These are phyloP conservation scores for Lasiosphaeria hispida DNA, from an alignment of 495 filamentous ascomycete species.

Conservation along the genomic window DNA sequence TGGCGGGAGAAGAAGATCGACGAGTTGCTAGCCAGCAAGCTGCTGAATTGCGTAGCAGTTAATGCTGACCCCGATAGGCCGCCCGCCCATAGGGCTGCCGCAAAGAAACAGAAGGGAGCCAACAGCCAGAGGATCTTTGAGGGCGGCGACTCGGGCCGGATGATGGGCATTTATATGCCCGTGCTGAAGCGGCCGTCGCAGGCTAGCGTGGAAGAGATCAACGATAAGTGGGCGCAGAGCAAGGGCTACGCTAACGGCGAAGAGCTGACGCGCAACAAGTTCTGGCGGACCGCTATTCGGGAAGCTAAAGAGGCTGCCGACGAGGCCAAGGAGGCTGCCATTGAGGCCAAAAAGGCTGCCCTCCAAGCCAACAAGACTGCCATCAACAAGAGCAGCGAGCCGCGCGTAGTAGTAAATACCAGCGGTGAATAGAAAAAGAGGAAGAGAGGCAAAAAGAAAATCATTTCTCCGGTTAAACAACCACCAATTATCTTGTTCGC, in stretches of 20 bases:
- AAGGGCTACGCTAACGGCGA: conserved; percentile 57
- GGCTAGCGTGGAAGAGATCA: conserved; percentile 66
- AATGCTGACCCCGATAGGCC: conserved; percentile 43
- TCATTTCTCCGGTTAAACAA: no score
- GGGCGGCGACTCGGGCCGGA: conserved; percentile 60
- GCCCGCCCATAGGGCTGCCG: conserved; percentile 13
- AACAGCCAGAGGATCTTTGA: conserved; percentile 63
- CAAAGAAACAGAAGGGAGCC: conserved; percentile 17
- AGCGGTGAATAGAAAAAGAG: no score
- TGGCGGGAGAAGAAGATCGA: conserved; percentile 89
- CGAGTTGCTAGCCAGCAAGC: conserved; percentile 68
- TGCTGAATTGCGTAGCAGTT: conserved; percentile 61
- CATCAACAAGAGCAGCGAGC: no score
- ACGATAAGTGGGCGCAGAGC: conserved; percentile 70
- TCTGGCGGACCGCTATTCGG: conserved; percentile 34
- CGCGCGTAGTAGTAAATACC: no score
- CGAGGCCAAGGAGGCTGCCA: conserved; percentile 24
- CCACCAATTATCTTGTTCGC: no score
- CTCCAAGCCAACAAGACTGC: conserved; percentile 23
- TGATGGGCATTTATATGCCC: conserved; percentile 67
- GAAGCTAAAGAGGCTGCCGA: conserved; percentile 23
- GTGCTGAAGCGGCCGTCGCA: conserved; percentile 63
- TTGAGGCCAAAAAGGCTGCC: conserved; percentile 22
- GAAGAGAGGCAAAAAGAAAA: no score
- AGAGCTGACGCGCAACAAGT: conserved; percentile 41